Evolutionary conservation across 805 yeast species (phyloP).

Genomic region (Spathaspora sp.): DNA sequence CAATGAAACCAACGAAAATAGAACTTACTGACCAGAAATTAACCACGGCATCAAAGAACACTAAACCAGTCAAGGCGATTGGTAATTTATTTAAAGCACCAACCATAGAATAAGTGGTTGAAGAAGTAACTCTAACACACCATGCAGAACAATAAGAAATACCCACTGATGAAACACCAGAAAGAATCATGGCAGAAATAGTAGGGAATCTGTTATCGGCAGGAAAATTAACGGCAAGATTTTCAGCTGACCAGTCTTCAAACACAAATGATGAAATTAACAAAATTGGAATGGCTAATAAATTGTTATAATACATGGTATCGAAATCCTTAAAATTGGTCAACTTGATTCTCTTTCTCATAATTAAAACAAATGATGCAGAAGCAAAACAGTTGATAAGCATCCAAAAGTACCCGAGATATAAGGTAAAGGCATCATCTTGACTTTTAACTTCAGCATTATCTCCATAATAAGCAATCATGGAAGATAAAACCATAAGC

Average conservation of each 20-base stretch:
- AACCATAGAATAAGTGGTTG: conserved; percentile 98
- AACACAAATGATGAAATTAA: conserved; percentile 67
- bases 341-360: conserved; percentile 97
- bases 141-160: conserved; percentile 98
- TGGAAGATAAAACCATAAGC: conserved; percentile 93
- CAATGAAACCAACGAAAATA: conserved; percentile 87
- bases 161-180: conserved; percentile 94
- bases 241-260: conserved; percentile 91
- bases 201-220: conserved; percentile 62
- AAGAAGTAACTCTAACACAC: conserved; percentile 99
- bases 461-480: conserved; percentile 93
- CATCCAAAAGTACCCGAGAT: conserved; percentile 95
- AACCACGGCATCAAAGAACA: conserved; percentile 92
- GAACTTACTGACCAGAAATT: conserved; percentile 90
- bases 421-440: conserved; percentile 44
- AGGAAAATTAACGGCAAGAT: conserved; percentile 77
- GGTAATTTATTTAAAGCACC: conserved; percentile 99
- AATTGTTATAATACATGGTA: conserved; percentile 97
- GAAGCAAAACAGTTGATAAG: conserved; percentile 88
- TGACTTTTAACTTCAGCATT: conserved; percentile 33
- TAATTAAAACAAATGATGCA: conserved; percentile 86
- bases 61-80: conserved; percentile 89
- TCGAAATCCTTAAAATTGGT: conserved; percentile 96
- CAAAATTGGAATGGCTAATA: conserved; percentile 87
- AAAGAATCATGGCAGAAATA: conserved; percentile 78